Base-by-base conservation (phyloP, 257 asterid species). In the Vinca minor region DNA sequence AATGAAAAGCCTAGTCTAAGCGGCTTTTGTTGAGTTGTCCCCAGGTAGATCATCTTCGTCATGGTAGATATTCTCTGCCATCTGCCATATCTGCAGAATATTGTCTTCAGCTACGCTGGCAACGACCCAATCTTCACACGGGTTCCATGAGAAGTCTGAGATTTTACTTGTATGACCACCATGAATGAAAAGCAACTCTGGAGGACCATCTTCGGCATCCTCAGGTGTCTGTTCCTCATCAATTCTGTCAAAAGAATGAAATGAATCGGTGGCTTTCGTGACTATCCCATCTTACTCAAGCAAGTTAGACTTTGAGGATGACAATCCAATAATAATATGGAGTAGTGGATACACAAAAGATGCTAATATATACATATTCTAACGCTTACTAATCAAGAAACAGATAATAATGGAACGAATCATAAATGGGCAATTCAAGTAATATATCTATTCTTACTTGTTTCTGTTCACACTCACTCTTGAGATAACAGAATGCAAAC, bases 61-160 rank as follows among this genome's bases (percentile, higher is more conserved):
- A 10, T 88, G 96, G 81, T 88, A 88, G 77, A 91, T 86, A 75
- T 88, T 88, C 75, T 91, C 96, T 0, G 96, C 98, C 96, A 91
- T 91, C 81, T 91, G 95, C 98, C 96, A 91, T 55, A 91, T 82
- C 69, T 91, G 98, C 8, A 91, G 87, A 53, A 91, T 88, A 73
- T 91, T 91, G 72, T 91, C 98, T 82, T 88, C 98, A 0, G 96
- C 98, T 11, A 91, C 98, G 64, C 98, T 91, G 15, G 98, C 96
- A 31, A 91, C 77, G 11, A 88, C 95, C 98, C 98, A 91, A 63
- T 91, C 96, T 70, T 88, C 95, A 62, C 95, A 82, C 2, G 96
- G 96, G 73, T 91, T 91, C 98, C 98, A 91, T 25, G 96, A 88
- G 76, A 91, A 91, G 75, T 91, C 98, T 0, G 96, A 88, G 31